phyloP scores from a whole-genome alignment of 1,284 basidiomycete genomes.

The Tremellales sp. region DNA sequence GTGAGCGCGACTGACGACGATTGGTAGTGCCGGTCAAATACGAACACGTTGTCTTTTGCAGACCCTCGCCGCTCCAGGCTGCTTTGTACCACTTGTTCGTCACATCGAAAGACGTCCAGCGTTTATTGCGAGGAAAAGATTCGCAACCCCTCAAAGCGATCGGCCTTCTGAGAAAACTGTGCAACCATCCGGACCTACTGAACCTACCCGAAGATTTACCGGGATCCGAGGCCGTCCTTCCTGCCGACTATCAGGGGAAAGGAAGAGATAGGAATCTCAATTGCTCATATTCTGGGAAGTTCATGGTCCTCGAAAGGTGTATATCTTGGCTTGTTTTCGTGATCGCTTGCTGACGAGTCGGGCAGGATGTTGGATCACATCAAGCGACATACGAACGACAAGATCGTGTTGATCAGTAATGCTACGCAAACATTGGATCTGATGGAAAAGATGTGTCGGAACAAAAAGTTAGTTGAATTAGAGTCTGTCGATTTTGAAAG shows the following conservation, averaged over 20 bases:
- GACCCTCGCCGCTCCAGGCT: constrained; percentile 81
- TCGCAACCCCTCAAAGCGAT: constrained; percentile 98
- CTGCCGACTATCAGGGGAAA: constrained; percentile 61
- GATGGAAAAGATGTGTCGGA: constrained; percentile 80
- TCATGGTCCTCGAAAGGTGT: constrained; percentile 87
- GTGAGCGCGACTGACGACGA: neutral
- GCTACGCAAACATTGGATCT: constrained; percentile 96
- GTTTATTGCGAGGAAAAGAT: constrained; percentile 79
- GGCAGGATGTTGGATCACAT: constrained; percentile 79
- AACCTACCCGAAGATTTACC: constrained; percentile 80
- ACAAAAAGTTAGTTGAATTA: constrained; percentile 62
- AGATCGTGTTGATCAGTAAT: constrained; percentile 98
- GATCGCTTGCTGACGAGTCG: constrained; percentile 2
- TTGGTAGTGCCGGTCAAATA: constrained; percentile 91
- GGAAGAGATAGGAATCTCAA: constrained; percentile 58
- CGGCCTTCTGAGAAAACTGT: constrained; percentile 92
- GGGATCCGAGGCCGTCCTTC: constrained; percentile 79
- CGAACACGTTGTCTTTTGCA: constrained; percentile 98
- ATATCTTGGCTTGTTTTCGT: constrained; percentile 12
- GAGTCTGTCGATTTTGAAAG: neutral
- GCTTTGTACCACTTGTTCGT: constrained; percentile 90
- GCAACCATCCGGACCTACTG: constrained; percentile 94
- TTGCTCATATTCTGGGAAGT: constrained; percentile 84
- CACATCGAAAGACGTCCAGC: constrained; percentile 89
- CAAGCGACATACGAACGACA: constrained; percentile 76